These are phyloP conservation scores for Talaromyces adpressus DNA, from an alignment of 495 filamentous ascomycete genomes.

Conservation along the genomic window DNA sequence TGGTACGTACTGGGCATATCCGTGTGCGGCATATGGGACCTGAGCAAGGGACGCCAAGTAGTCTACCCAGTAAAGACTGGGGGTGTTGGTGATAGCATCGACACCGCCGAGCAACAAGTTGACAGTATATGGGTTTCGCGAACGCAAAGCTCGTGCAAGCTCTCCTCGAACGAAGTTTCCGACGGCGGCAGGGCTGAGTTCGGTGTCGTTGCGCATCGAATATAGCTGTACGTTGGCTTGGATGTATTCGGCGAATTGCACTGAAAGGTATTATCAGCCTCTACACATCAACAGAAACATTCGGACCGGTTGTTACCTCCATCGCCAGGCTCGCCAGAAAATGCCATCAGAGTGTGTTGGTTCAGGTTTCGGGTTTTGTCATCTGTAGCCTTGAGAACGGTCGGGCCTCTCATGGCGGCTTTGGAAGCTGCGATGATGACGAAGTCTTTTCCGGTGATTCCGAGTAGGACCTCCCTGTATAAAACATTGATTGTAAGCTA, in stretches of 20 bases:
- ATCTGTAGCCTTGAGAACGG: slow-evolving; percentile 90
- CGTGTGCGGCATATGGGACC: slow-evolving; percentile 92
- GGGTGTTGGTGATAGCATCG: slow-evolving; percentile 79
- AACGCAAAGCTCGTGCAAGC: slow-evolving; percentile 81
- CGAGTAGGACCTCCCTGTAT: slow-evolving; percentile 90
- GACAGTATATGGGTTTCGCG: slow-evolving; percentile 88
- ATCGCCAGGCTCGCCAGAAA: slow-evolving; percentile 91
- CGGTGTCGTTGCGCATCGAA: slow-evolving; percentile 92
- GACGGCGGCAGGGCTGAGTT: slow-evolving; percentile 80
- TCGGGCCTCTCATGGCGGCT: slow-evolving; percentile 93
- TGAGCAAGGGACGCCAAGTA: slow-evolving; percentile 84
- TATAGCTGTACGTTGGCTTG: slow-evolving; percentile 98
- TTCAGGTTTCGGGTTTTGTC: slow-evolving; percentile 92
- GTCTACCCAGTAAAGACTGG: slow-evolving; percentile 92
- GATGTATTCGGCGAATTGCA: slow-evolving; percentile 99
- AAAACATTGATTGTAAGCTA: slow-evolving; percentile 1
- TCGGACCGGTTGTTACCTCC: slow-evolving; percentile 55
- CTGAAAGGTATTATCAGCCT: slow-evolving; percentile 40
- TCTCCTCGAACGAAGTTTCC: slow-evolving; percentile 89
- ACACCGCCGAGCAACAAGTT: slow-evolving; percentile 92
- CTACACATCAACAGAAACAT: background rate
- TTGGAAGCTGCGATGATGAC: slow-evolving; percentile 96
- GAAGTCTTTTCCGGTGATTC: slow-evolving; percentile 98
- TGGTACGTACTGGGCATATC: slow-evolving; percentile 83
- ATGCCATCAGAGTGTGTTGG: slow-evolving; percentile 93